These are phyloP conservation scores for Claviceps sp. DNA, from an alignment of 2,329 filamentous ascomycete species.

Conservation along the genomic window DNA sequence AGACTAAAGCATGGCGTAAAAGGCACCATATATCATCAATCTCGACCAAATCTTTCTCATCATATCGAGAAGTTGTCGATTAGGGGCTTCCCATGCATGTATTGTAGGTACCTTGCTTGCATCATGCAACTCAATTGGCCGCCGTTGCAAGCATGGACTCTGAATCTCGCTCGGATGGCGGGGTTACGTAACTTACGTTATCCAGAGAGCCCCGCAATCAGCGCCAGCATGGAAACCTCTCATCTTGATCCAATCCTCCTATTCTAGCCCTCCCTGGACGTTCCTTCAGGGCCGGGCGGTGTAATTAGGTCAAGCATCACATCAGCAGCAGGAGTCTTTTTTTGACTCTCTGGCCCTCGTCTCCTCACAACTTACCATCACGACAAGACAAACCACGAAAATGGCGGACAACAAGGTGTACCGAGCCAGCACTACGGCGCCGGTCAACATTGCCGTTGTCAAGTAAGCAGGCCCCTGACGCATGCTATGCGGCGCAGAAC, in stretches of 20 bases:
- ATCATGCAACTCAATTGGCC: no score
- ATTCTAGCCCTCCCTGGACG: neutral
- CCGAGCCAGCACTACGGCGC: conserved; percentile 88
- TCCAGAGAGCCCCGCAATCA: no score
- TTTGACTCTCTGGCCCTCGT: neutral
- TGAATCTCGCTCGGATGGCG: no score
- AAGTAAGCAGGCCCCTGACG: conserved; percentile 44
- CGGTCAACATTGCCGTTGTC: conserved; percentile 96
- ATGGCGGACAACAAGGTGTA: conserved; percentile 52
- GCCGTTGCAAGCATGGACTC: no score
- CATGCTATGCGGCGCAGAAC: neutral
- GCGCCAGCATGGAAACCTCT: no score
- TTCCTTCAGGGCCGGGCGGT: neutral
- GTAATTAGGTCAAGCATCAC: neutral
- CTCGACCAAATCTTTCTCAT: no score
- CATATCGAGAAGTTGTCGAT: no score
- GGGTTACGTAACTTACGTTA: no score
- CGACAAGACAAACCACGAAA: conserved; percentile 6
- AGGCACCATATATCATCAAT: no score
- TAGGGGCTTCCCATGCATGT: no score
- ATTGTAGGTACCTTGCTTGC: no score
- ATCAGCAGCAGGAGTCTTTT: neutral
- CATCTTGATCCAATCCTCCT: neutral
- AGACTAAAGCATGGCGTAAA: no score
- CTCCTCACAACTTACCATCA: neutral